Evolutionary conservation across 495 filamentous ascomycete species (phyloP), one percentile per base, ranked within the genome.

Genomic region (Letharia lupina): DNA sequence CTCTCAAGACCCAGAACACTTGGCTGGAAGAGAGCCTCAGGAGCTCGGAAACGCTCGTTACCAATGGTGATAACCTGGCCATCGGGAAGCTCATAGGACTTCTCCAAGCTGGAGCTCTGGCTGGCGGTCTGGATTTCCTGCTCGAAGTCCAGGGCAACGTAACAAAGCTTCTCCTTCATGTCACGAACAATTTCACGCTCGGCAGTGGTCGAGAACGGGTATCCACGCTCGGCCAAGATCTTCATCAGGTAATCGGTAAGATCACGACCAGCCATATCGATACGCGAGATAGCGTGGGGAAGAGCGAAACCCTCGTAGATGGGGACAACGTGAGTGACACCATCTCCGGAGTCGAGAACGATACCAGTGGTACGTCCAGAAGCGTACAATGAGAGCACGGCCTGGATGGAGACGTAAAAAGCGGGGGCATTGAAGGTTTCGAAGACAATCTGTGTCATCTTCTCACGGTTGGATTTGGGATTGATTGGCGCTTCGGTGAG

Each of bases 361-460:
- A 98, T 98, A 92, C 94, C 94, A 68, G 94, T 98, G 82, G 94
- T 98, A 92, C 95, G 93, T 86, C 94, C 95, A 77, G 94, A 98
- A 74, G 94, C 94, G 82, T 98, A 98, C 82, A 98, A 86, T 68
- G 94, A 98, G 70, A 98, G 85, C 71, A 98, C 95, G 77, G 94
- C 94, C 87, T 98, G 94, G 83, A 98, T 98, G 75, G 94, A 98
- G 83, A 96, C 94, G 85, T 97, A 98, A 87, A 98, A 97, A 72
- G 94, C 94, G 72, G 94, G 94, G 74, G 95, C 95, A 84, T 98
- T 98, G 88, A 98, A 98, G 73, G 94, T 98, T 86, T 98, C 94
- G 88, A 98, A 98, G 78, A 98, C 95, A 72, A 98, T 98, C 83
- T 98, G 95, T 68, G 94, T 98, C 91, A 98, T 97, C 87, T 96